Evolutionary conservation across 768 basidiomycete genomes (phyloP), one percentile per base, ranked within the genome.

Genomic region (Lentinula sp.): DNA sequence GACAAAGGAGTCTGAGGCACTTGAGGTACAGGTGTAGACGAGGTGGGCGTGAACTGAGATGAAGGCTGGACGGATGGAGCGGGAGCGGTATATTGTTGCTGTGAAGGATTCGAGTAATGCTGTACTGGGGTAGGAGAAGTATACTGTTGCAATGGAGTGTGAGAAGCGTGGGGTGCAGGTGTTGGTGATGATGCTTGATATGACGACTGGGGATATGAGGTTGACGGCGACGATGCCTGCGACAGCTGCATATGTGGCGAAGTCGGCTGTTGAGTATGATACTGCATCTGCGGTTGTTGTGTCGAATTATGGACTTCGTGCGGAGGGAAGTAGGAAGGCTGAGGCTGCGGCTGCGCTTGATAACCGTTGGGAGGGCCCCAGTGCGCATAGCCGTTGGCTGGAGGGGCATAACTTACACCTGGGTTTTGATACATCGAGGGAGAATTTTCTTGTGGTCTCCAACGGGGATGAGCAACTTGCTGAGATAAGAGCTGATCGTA

Each of bases 401-500:
- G 66, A 62, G 65, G 62, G 31, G 52, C 66, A 61, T 72, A 69
- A 42, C 55, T 64, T 28, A 71, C 49, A 40, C 68, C 63, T 21
- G 65, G 59, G 61, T 74, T 65, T 49, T 76, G 74, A 66, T 79
- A 73, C 10, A 70, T 58, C 23, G 67, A 65, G 23, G 69, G 56
- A 57, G 66, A 68, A 59, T 70, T 63, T n/a, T 67, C 74, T 42
- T 75, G 66, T 37, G 76, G 69, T 52, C 84, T 76, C 86, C 89
- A 90, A 43, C 83, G 77, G 1, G 89, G 89, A 45, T 84, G 85
- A 2, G 87, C 79, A 10, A 95, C 79, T 69, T 95, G 91, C 64
- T 91, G 83, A 28, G 94, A 94, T 46, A 96, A 76, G 21, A 97
- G 77, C 58, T 88, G 84, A 65, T 98, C 95, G 70, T 98, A 98